A percentile compares a stretch with the other conserved stretches of the same genome.
Evolutionary conservation across 305 asterid species (phyloP).

Genomic region (Lippia alba): DNA sequence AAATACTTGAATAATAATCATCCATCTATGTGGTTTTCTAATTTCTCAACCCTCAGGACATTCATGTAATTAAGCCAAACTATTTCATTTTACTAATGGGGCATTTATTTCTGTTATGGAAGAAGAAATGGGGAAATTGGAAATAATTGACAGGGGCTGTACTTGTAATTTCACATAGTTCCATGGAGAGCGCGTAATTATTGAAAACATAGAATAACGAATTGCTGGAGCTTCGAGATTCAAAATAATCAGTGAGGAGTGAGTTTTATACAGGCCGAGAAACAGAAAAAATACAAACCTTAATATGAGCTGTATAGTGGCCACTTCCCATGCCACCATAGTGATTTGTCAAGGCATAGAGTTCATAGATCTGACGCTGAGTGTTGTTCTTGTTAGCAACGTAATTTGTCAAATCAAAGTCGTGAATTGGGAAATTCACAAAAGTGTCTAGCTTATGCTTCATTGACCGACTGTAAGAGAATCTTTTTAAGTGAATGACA

Average conservation of each 20-base stretch:
- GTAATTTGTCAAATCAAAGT: slow-evolving; percentile 88
- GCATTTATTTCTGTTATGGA: background rate
- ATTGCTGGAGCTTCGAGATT: background rate
- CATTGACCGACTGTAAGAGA: slow-evolving; percentile 95
- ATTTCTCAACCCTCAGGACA: too few species aligned
- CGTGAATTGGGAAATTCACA: slow-evolving; percentile 94
- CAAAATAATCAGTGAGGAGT: slow-evolving; percentile 15
- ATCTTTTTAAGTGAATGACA: slow-evolving; percentile 94
- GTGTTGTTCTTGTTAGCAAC: slow-evolving; percentile 89
- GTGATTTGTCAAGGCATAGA: slow-evolving; percentile 93
- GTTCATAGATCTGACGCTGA: slow-evolving; percentile 83
- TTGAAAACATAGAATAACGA: background rate
- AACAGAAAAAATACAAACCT: slow-evolving; percentile 50
- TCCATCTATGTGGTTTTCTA: background rate
- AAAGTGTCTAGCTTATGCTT: slow-evolving; percentile 98
- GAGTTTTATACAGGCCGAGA: background rate
- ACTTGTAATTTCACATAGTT: background rate
- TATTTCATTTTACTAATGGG: background rate
- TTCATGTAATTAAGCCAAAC: too few species aligned
- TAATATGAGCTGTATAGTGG: slow-evolving; percentile 92
- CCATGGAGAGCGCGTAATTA: background rate
- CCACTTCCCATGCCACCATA: slow-evolving; percentile 99
- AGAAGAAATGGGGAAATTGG: background rate
- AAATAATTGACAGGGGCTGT: background rate
- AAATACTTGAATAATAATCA: background rate